Percentiles rank a stretch among this genome's conserved stretches.
phyloP scores from a whole-genome alignment of 148 eudicot species.

The Heliamphora exappendiculata region DNA sequence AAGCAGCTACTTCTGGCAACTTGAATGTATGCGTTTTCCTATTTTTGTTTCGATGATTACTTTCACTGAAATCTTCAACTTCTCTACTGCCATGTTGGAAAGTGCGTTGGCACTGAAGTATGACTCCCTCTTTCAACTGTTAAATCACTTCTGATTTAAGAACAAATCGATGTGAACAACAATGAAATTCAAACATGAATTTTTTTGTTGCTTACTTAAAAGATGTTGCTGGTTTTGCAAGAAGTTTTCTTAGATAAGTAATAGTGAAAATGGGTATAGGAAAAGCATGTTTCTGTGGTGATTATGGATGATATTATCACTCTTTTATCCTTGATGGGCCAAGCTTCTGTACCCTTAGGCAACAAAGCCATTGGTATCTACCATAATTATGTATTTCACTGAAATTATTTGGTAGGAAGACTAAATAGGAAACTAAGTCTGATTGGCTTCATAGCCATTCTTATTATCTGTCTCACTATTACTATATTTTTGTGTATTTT shows the following conservation, averaged over 20 bases:
- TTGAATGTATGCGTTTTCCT: not conserved
- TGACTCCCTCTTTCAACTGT: not conserved
- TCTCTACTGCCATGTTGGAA: not conserved
- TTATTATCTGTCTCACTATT: not conserved
- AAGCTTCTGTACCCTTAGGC: not conserved
- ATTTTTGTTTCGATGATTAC: not conserved
- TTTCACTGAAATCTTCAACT: not conserved
- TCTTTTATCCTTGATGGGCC: not conserved
- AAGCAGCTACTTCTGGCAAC: not conserved
- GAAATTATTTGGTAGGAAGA: not conserved
- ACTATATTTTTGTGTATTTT: not conserved
- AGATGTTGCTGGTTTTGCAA: not conserved
- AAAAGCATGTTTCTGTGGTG: not conserved
- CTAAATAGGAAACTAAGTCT: not conserved
- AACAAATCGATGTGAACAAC: not conserved
- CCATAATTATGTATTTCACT: not conserved
- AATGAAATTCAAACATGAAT: not conserved
- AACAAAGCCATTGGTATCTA: not conserved
- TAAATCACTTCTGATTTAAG: not conserved
- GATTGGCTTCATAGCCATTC: not conserved
- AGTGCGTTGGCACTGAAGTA: not conserved
- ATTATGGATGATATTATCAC: not conserved
- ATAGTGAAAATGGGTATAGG: not conserved
- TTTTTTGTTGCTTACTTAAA: conserved; percentile 2
- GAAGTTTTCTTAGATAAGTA: not conserved